phyloP scores from a whole-genome alignment of 2,329 filamentous ascomycete genomes.

The Trichophaea hybrida region DNA sequence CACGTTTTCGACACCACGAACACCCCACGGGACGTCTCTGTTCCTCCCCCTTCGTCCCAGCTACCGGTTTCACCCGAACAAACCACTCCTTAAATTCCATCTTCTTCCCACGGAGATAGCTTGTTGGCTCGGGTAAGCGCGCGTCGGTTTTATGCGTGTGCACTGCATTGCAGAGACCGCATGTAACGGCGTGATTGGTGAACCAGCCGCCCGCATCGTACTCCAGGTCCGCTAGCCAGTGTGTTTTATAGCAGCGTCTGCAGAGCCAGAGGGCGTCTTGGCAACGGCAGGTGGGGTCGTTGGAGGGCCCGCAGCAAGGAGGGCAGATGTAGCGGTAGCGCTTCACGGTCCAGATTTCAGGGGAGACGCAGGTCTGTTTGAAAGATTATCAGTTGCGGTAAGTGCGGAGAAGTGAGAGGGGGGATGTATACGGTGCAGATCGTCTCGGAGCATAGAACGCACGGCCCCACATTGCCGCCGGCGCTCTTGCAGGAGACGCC shows the following conservation, averaged over 20 bases:
- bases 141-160: neutral
- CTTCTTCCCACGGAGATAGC: neutral
- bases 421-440: neutral
- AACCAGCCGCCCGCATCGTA: neutral
- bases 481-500: neutral
- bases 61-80: too few relatives aligned
- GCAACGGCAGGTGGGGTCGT: neutral
- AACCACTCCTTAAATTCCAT: neutral
- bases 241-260: neutral
- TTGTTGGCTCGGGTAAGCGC: neutral
- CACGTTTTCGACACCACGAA: neutral
- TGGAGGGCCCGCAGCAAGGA: neutral
- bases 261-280: neutral
- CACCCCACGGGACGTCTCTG: neutral
- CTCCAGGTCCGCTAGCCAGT: slow-evolving; percentile 1
- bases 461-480: slow-evolving; percentile 3
- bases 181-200: neutral
- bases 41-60: neutral
- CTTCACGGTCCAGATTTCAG: neutral
- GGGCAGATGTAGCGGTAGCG: slow-evolving; percentile 5
- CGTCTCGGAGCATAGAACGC: neutral
- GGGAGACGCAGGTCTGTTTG: slow-evolving; percentile 2
- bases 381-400: neutral
- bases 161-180: neutral
- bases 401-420: neutral